A percentile compares a stretch with the other conserved stretches of the same genome.
These are phyloP conservation scores for Adansonia rubrostipa DNA, from an alignment of 441 rosid species.

Conservation along the genomic window DNA sequence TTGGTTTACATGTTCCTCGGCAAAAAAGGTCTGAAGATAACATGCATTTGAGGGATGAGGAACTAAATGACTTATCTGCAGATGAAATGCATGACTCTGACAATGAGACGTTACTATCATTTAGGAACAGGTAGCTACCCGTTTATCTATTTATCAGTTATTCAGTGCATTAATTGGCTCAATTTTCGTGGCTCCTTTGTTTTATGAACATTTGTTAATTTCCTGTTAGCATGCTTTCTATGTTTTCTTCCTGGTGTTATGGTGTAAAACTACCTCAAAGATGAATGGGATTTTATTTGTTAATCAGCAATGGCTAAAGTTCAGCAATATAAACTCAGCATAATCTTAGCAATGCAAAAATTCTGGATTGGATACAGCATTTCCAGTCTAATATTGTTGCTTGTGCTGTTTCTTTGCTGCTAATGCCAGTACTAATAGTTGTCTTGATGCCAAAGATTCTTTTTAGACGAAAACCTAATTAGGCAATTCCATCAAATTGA, in stretches of 20 bases:
- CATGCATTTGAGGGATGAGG: constrained; percentile 58
- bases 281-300: constrained; percentile 5
- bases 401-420: not conserved
- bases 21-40: constrained; percentile 47
- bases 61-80: constrained; percentile 40
- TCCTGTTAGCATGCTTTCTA: constrained; percentile 9
- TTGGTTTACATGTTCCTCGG: constrained; percentile 61
- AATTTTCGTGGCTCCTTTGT: constrained; percentile 12
- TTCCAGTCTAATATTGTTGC: constrained; percentile 10
- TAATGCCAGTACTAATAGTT: constrained; percentile 7
- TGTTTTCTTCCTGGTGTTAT: not conserved
- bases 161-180: constrained; percentile 13
- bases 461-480: not conserved
- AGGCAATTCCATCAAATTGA: constrained; percentile 12
- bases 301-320: not conserved
- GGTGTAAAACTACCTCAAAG: not conserved
- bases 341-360: not conserved
- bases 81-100: constrained; percentile 50
- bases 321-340: constrained; percentile 18
- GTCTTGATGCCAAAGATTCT: constrained; percentile 12
- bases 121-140: constrained; percentile 59
- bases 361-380: constrained; percentile 8
- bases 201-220: constrained; percentile 2
- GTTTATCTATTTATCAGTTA: constrained; percentile 16
- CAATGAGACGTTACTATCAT: constrained; percentile 71